phyloP scores from a whole-genome alignment of 768 basidiomycete species.

The Leucocoprinus birnbaumii region DNA sequence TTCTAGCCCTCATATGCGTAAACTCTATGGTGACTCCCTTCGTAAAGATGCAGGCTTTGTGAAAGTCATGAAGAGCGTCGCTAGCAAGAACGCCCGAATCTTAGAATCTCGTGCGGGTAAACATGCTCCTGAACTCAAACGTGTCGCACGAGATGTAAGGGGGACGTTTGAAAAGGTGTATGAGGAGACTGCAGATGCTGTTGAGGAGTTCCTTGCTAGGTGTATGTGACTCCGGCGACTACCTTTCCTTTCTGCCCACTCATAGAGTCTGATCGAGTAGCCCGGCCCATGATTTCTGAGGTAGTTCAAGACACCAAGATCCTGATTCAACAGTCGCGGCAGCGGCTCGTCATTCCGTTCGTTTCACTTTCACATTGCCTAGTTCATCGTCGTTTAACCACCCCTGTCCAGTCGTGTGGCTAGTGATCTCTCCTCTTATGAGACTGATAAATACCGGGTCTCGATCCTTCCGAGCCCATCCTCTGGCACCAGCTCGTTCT shows the following conservation, averaged over 20 bases:
- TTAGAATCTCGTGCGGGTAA: conserved; percentile 75
- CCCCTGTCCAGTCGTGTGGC: conserved; percentile 63
- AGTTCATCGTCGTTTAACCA: conserved; percentile 2
- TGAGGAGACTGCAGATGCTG: conserved; percentile 87
- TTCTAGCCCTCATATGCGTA: conserved; percentile 94
- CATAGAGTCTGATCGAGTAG: conserved; percentile 34
- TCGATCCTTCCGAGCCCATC: conserved; percentile 49
- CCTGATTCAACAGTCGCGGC: conserved; percentile 86
- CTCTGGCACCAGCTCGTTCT: conserved; percentile 60
- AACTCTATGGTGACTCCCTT: conserved; percentile 89
- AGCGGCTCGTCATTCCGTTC: conserved; percentile 89
- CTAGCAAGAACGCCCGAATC: conserved; percentile 75
- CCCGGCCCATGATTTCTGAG: conserved; percentile 83
- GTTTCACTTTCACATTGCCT: conserved; percentile 23
- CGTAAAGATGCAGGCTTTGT: conserved; percentile 97
- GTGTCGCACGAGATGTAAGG: conserved; percentile 83
- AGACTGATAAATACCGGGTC: conserved; percentile 76
- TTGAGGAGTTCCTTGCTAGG: conserved; percentile 91
- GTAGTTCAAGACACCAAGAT: conserved; percentile 93
- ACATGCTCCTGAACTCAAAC: conserved; percentile 79
- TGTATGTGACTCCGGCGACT: conserved; percentile 50
- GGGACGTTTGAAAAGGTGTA: conserved; percentile 96
- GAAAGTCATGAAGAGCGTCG: conserved; percentile 95
- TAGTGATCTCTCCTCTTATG: conserved; percentile 76
- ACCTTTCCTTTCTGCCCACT: conserved; percentile 9